Conservation (phyloP, 2,329 filamentous ascomycete genomes). For the Colletotrichum camelliae region DNA sequence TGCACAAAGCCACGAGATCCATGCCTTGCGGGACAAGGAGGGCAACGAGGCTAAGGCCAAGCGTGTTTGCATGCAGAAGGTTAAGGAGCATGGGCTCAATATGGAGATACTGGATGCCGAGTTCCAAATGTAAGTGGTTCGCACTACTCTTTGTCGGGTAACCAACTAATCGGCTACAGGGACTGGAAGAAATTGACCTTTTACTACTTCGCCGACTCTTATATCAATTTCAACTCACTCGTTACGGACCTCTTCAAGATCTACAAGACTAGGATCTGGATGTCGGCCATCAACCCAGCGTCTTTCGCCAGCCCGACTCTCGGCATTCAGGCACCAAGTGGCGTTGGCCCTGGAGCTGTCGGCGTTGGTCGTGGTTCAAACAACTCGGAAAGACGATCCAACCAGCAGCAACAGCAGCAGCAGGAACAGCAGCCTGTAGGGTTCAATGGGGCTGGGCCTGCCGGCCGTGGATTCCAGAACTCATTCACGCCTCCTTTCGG, state of each 20-base stretch:
- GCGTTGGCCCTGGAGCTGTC: constrained; percentile 71
- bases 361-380: constrained; percentile 51
- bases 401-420: constrained; percentile 43
- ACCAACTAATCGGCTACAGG: constrained; percentile 52
- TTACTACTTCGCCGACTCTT: constrained; percentile 97
- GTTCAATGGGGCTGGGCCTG: constrained; percentile 42
- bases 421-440: constrained; percentile 36
- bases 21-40: constrained; percentile 91
- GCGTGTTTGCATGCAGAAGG: constrained; percentile 94
- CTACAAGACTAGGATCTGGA: constrained; percentile 99
- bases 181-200: constrained; percentile 99
- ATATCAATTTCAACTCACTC: constrained; percentile 98
- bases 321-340: constrained; percentile 72
- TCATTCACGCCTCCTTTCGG: constrained; percentile 47
- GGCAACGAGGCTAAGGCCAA: constrained; percentile 98
- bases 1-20: constrained; percentile 89
- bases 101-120: constrained; percentile 99
- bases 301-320: constrained; percentile 85
- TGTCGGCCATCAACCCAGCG: constrained; percentile 98
- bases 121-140: constrained; percentile 87
- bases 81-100: constrained; percentile 89
- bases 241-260: constrained; percentile 99
- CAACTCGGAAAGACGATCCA: constrained; percentile 52
- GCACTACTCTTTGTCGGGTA: too few species aligned
- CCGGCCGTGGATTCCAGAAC: constrained; percentile 46